These are phyloP conservation scores for Cyberlindnera nakhonratchasimensis DNA, from an alignment of 805 yeast species.

Conservation along the genomic window DNA sequence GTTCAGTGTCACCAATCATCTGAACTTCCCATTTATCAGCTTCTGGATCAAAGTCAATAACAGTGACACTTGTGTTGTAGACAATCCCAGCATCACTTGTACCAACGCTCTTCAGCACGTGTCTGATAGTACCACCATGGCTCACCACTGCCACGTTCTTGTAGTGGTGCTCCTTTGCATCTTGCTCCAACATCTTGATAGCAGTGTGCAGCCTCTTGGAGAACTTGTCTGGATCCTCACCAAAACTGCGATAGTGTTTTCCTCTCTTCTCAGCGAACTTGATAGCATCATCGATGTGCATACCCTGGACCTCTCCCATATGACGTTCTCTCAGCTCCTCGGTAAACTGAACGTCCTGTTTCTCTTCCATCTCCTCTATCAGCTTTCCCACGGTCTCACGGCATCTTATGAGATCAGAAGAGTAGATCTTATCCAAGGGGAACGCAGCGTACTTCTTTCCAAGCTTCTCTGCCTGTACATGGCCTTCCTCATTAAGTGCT, in stretches of 20 bases:
- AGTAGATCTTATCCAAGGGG: conserved; percentile 33
- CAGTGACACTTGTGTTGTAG: conserved; percentile 70
- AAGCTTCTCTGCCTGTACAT: conserved; percentile 52
- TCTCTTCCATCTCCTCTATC: conserved; percentile 21
- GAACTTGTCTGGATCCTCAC: conserved; percentile 53
- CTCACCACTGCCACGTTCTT: conserved; percentile 60
- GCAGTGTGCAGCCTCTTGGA: conserved; percentile 44
- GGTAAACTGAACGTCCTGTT: conserved; percentile 33
- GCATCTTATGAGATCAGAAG: conserved; percentile 52
- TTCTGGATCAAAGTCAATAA: conserved; percentile 52
- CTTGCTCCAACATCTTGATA: conserved; percentile 41
- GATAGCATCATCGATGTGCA: conserved; percentile 63
- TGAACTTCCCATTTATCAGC: conserved; percentile 41
- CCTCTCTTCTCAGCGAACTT: conserved; percentile 46
- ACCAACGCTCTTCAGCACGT: conserved; percentile 50
- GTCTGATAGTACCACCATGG: conserved; percentile 80
- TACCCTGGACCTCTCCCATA: conserved; percentile 81
- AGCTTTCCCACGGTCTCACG: conserved; percentile 52
- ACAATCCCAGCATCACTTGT: conserved; percentile 42
- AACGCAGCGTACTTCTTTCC: conserved; percentile 40
- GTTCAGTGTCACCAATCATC: conserved; percentile 63
- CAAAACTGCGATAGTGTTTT: conserved; percentile 56
- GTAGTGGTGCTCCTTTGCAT: conserved; percentile 24
- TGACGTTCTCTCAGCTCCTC: conserved; percentile 59
- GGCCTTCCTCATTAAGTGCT: conserved; percentile 59